Evolutionary conservation across 2,329 filamentous ascomycete genomes (phyloP), one percentile per base, ranked within the genome.

Genomic region (Calycina herbarum): DNA sequence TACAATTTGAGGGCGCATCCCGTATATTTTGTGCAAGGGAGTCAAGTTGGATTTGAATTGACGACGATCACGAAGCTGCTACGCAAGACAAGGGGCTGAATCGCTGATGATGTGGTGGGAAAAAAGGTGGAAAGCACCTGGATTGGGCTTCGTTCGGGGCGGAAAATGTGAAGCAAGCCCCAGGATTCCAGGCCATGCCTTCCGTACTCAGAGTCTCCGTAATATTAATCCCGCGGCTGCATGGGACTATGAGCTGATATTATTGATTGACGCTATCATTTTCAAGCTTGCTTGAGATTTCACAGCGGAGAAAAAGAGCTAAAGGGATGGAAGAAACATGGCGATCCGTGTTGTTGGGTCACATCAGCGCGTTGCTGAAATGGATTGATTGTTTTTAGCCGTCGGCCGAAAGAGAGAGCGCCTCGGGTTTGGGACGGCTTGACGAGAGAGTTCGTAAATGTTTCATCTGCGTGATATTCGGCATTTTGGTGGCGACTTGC

Each of bases 41-140:
- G 20, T 27, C 31, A n/a, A 40, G 17, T 61, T 58, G 54, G 27
- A 57, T 57, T 63, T 64, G 62, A 38, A 48, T 66, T 63, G 61
- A 69, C 61, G 66, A 66, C 60, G 67, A 66, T 69, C 59, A 56
- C 40, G 45, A 65, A 59, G 63, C 60, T 68, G 63, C 57, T 63
- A 64, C 62, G 56, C 65, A 62, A 67, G 59, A 57, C 64, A 67
- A 63, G 67, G 66, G 45, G 35, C 27, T 35, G 45, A 57, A 40
- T 40, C 33, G 48, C 13, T 29, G 35, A 45, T 57, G 54, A 57
- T 35, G 27, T 57, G 27, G 27, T 57, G 27, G 27, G 31, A 27
- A 27, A 33, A 48, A 42, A 56, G 60, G 45, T 56, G 62, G 42
- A 40, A 61, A 38, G 45, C 40, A 65, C 42, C 42, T 62, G 31